These are phyloP conservation scores for Paracoccidioides brasiliensis DNA, from an alignment of 2,329 filamentous ascomycete species.

Conservation along the genomic window DNA sequence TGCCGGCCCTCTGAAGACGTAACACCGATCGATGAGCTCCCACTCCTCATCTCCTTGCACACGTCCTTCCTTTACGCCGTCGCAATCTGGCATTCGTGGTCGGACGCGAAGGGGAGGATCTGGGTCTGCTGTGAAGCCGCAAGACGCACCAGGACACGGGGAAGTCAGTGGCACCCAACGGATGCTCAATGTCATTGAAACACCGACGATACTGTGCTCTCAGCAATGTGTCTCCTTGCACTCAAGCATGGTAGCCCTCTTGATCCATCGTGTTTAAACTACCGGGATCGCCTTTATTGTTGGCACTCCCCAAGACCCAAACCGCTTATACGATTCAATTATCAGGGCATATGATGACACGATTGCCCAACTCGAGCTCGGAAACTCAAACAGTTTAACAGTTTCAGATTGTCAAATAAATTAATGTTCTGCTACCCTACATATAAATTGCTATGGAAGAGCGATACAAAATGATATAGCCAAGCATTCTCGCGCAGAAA, in stretches of 20 bases:
- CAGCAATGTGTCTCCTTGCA: slow-evolving; percentile 4
- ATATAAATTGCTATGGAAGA: no score
- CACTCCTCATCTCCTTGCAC: background rate
- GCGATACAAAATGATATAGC: no score
- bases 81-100: background rate
- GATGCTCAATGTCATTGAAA: background rate
- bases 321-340: no score
- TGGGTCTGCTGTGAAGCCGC: background rate
- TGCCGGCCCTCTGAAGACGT: slow-evolving; percentile 2
- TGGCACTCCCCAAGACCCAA: no score
- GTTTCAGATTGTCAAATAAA: no score
- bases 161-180: background rate
- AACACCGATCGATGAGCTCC: background rate
- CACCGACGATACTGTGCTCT: slow-evolving; percentile 6
- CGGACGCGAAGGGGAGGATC: background rate
- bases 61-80: slow-evolving; percentile 1
- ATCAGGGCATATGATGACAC: no score
- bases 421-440: no score
- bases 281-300: background rate
- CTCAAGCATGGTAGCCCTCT: slow-evolving; percentile 1
- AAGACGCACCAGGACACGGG: background rate
- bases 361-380: no score
- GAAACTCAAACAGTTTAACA: no score
- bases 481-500: no score
- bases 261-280: slow-evolving; percentile 1